Evolutionary conservation across 345 rosid species (phyloP).

Genomic region (Bruguiera sexangula): DNA sequence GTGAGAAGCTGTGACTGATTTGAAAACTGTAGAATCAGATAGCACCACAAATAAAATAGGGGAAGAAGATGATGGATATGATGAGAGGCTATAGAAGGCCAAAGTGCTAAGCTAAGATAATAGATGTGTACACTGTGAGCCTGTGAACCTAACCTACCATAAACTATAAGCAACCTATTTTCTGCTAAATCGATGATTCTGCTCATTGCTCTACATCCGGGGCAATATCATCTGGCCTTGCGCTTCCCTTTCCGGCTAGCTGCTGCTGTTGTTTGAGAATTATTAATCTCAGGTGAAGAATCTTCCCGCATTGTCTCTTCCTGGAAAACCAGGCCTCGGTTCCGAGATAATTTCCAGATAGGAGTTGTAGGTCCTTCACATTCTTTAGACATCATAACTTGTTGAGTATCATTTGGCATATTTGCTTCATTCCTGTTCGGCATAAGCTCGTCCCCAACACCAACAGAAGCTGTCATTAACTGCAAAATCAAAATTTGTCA

Average conservation of each 20-base stretch:
- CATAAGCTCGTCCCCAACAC: slow-evolving; percentile 39
- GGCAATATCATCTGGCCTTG: neutral
- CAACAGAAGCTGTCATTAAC: slow-evolving; percentile 32
- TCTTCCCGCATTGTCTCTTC: slow-evolving; percentile 16
- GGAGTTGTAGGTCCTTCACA: slow-evolving; percentile 16
- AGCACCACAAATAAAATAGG: too few species aligned
- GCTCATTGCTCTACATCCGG: too few species aligned
- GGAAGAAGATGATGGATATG: too few species aligned
- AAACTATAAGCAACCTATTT: too few species aligned
- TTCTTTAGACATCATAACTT: slow-evolving; percentile 3
- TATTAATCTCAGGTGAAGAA: slow-evolving; percentile 10
- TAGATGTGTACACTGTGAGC: too few species aligned
- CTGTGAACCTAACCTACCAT: too few species aligned
- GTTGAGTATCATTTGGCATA: neutral
- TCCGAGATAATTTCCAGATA: slow-evolving; percentile 23
- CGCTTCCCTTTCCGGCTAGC: slow-evolving; percentile 12
- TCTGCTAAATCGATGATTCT: too few species aligned
- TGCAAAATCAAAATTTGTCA: slow-evolving; percentile 13
- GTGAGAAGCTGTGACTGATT: too few species aligned
- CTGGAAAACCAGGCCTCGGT: slow-evolving; percentile 25
- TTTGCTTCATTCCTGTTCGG: slow-evolving; percentile 24
- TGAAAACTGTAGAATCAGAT: too few species aligned
- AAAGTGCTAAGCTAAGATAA: too few species aligned
- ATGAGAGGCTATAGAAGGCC: too few species aligned
- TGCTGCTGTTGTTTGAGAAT: slow-evolving; percentile 6